Evolutionary conservation across 2,329 filamentous ascomycete species (phyloP), one percentile per base, ranked within the genome.

Genomic region (Dendrostoma leiphaemia): DNA sequence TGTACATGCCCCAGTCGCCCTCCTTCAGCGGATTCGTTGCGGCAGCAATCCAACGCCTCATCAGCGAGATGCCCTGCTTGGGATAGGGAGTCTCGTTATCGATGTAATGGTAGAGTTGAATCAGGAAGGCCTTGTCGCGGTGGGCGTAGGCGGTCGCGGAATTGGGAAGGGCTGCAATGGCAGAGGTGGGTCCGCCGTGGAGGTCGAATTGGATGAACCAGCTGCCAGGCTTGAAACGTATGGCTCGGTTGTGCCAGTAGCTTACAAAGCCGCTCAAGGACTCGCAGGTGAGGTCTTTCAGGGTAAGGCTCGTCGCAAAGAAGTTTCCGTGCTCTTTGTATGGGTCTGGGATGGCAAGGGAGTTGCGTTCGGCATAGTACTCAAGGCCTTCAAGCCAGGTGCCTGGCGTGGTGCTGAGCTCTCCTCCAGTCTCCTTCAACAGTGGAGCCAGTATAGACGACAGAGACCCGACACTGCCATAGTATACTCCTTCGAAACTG

Each of bases 111-210:
- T 75, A 74, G 49, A 79, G 73, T 53, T 79, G 73, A 15, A 77
- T 71, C 56, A 82, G 77, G 29, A 79, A 70, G 48, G 80, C 70
- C 59, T 73, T 74, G 54, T 73, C 70, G n/a, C 71, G 71, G 58
- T 75, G 72, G 6, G 69, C 71, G 44, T 75, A 76, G 6, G 71
- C 65, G 6, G 72, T 69, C 21, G 65, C 56, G n/a, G 65, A 58
- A 13, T 58, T 59, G 12, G 65, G 60, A 0, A 61, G 61, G 23
- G 62, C 60, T 51, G 64, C 61, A 5, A 76, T 65, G 23, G 68
- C 69, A 41, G 72, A 74, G 55, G 68, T 70, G 43, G 66, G 63
- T 29, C 73, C 72, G 50, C 73, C 73, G 51, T 75, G 71, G 24
- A 75, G 50, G 58, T 75, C 73, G 24, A 76, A 60, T 52, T 74